Evolutionary conservation across 768 basidiomycete species (phyloP).

Genomic region (Myochromella boudieri): DNA sequence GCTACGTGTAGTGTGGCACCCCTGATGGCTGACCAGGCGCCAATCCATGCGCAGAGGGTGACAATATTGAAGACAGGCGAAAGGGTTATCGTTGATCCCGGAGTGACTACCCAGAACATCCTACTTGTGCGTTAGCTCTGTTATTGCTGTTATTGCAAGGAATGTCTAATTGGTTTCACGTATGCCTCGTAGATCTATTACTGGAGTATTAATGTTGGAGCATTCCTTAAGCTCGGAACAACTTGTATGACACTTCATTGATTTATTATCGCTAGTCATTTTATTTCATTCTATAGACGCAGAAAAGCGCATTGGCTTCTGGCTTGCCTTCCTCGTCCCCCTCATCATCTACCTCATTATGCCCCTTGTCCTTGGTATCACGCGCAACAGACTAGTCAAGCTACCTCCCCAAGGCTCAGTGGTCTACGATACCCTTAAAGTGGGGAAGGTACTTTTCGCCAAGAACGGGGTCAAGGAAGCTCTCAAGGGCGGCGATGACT

Average conservation of each 20-base stretch:
- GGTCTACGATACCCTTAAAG: slow-evolving; percentile 26
- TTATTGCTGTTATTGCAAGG: not conserved
- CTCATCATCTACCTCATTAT: slow-evolving; percentile 28
- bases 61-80: slow-evolving; percentile 13
- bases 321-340: slow-evolving; percentile 25
- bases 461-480: slow-evolving; percentile 15
- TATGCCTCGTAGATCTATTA: slow-evolving; percentile 13
- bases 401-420: slow-evolving; percentile 35
- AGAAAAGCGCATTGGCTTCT: slow-evolving; percentile 22
- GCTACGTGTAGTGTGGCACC: slow-evolving; percentile 12
- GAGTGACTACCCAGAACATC: slow-evolving; percentile 17
- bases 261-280: not conserved
- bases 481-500: slow-evolving; percentile 24
- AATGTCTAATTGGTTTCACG: not conserved
- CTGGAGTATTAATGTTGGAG: slow-evolving; percentile 17
- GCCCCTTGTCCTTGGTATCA: slow-evolving; percentile 29
- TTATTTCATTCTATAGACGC: slow-evolving; percentile 6
- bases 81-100: slow-evolving; percentile 17
- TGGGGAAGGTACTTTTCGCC: slow-evolving; percentile 16
- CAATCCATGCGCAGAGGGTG: slow-evolving; percentile 10
- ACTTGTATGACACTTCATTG: slow-evolving; percentile 5
- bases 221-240: slow-evolving; percentile 15
- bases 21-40: slow-evolving; percentile 18
- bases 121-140: slow-evolving; percentile 8
- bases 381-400: slow-evolving; percentile 24